These are phyloP conservation scores for Saitozyma sp. DNA, from an alignment of 768 basidiomycete species.

Conservation along the genomic window DNA sequence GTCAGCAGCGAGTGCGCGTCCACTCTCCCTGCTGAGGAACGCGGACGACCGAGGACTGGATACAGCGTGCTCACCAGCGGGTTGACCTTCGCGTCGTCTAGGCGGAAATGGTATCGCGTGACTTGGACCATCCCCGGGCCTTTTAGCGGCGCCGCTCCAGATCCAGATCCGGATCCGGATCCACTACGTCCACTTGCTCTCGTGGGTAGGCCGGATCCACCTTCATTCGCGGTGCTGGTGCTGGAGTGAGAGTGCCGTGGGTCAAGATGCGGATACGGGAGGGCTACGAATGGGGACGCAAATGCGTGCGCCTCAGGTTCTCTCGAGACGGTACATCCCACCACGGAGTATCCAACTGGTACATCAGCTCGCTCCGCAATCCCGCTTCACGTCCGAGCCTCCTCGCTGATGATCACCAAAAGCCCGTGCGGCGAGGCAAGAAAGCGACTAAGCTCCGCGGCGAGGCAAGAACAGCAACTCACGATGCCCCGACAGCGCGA, in stretches of 20 bases:
- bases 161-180: too few relatives aligned
- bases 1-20: too few relatives aligned
- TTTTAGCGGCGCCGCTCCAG: neutral
- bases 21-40: too few relatives aligned
- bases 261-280: conserved; percentile 44
- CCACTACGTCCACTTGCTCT: conserved; percentile 6
- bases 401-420: neutral
- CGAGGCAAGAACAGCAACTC: conserved; percentile 9
- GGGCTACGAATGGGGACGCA: conserved; percentile 32
- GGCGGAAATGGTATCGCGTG: conserved; percentile 40
- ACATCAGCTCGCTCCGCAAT: too few relatives aligned
- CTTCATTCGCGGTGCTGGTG: too few relatives aligned
- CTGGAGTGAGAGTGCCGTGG: conserved; percentile 20
- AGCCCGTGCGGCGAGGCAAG: neutral
- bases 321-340: conserved; percentile 36
- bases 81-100: conserved; percentile 47
- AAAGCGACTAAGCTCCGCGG: neutral
- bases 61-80: conserved; percentile 35
- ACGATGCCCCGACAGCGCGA: conserved; percentile 41
- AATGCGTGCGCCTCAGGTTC: conserved; percentile 30
- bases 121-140: conserved; percentile 40
- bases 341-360: conserved; percentile 42
- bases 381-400: too few relatives aligned
- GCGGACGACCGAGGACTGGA: too few relatives aligned
- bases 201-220: neutral